Base-by-base conservation (phyloP, 306 rosid species). In the Fragaria ananassa region DNA sequence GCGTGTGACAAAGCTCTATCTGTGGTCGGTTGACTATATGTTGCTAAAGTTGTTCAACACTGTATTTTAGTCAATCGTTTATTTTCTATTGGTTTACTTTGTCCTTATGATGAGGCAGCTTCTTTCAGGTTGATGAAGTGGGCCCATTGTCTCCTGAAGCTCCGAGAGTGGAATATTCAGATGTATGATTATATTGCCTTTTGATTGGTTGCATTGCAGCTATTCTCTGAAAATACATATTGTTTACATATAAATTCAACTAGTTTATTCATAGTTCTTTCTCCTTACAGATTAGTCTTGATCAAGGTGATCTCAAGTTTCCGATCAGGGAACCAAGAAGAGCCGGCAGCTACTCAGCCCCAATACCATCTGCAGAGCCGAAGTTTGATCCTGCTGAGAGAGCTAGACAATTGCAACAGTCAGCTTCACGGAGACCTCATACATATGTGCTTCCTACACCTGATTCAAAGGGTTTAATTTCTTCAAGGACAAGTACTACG, bases 391-490 rank as follows among this genome's bases (percentile, higher is more conserved):
- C 86, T 7, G 95, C 93, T 80, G 98, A 91, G 80, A 93, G 79
- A 85, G 89, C 81, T 27, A 91, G 81, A 81, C 91, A 91, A 76
- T 41, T 86, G 70, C 76, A 78, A 74, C 74, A 76, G 34, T 77
- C 87, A 72, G 53, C 90, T 64, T 8, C 91, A 25, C 69, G 87
- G 66, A 91, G 81, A 85, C 81, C 91, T 73, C 76, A 83, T 83
- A 83, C 95, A 35, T 93, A 93, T 68, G 98, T 89, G 54, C 89
- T 93, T 74, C 98, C 98, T 76, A 91, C 95, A 65, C 98, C 98
- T 34, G 82, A 88, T 81, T 83, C 87, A 70, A 91, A 83, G 83
- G 92, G 85, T 76, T 64, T 86, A 74, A 76, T 74, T 75, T 53
- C 74, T 58, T 77, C 85, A 19, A 84, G 68, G 76, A 70, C 76